Evolutionary conservation across 108 stramenopile genomes (phyloP), one percentile per base, ranked within the genome.

Genomic region (Cyclotella choctawhatcheeana): DNA sequence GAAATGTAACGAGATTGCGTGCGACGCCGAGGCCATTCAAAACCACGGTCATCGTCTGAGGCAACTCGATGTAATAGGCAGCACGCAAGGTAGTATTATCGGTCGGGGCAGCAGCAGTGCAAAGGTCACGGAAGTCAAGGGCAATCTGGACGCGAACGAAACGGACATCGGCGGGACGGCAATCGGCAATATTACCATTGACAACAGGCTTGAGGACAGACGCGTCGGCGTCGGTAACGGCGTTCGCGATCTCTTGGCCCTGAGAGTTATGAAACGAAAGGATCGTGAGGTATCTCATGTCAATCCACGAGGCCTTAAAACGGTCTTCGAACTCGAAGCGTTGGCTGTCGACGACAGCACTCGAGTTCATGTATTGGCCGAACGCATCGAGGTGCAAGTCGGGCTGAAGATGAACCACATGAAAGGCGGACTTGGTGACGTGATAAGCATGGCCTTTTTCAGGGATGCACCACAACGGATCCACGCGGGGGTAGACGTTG

Each of bases 131-230:
- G n/a, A 55, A 55, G 30, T 55, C 54, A 5, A 55, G 8, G 54
- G 4, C 16, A 17, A 31, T 6, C 8, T 27, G 30, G 13, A 55
- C 21, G 6, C 54, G 24, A 31, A 55, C 54, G 27, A 55, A 55
- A 22, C 25, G 21, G 4, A 60, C 58, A 60, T 60, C 58, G 5
- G 31, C 58, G 20, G 34, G 58, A 34, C 33, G 58, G 17, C 58
- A 60, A 37, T 60, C 34, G 33, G 4, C 17, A n/a, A 60, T 18
- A 34, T 13, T 17, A 2, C 58, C 58, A 35, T 60, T 21, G 5
- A 13, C 18, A 35, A 60, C 58, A 16, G 58, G 58, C 21, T 60
- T 60, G 8, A 60, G 33, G 8, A 60, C 58, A 2, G 20, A 14
- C 17, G 33, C 33, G 37, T 60, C 33, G 58, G 32, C 34, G 34